Conservation (phyloP, 495 filamentous ascomycete genomes). For the Aspergillus asperescens region DNA sequence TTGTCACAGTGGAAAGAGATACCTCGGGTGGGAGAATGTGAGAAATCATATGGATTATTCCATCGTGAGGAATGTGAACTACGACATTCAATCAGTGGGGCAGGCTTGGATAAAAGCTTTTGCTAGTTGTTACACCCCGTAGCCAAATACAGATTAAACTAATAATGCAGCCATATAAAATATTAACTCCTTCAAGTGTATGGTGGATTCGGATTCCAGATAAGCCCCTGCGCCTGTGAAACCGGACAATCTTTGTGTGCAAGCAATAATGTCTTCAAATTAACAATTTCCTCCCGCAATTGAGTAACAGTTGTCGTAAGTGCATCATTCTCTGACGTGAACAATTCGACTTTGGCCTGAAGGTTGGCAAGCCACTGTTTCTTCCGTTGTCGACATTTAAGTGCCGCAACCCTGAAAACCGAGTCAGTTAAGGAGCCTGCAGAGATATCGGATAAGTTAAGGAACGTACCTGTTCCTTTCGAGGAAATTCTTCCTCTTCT, state of each 20-base stretch:
- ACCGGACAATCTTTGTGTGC: constrained; percentile 97
- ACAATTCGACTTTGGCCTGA: constrained; percentile 91
- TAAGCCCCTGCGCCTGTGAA: constrained; percentile 76
- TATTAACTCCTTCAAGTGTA: constrained; percentile 13
- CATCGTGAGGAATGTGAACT: too few relatives aligned
- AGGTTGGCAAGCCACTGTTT: constrained; percentile 98
- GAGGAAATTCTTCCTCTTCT: constrained; percentile 96
- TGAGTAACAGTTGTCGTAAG: constrained; percentile 76
- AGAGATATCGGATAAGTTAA: too few relatives aligned
- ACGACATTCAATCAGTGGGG: neutral
- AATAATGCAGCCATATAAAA: neutral
- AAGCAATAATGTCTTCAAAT: constrained; percentile 85
- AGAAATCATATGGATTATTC: too few relatives aligned
- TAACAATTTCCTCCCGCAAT: constrained; percentile 89
- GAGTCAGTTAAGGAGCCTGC: constrained; percentile 24
- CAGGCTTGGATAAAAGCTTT: constrained; percentile 1
- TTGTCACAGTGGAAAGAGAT: too few relatives aligned
- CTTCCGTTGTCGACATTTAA: constrained; percentile 97
- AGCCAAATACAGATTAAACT: neutral
- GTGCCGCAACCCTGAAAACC: constrained; percentile 84
- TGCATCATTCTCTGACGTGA: constrained; percentile 82
- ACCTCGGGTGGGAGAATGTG: too few relatives aligned
- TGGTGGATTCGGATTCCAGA: constrained; percentile 14
- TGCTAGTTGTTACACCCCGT: constrained; percentile 6
- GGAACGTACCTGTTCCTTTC: constrained; percentile 84